A percentile compares a stretch with the other conserved stretches of the same genome.
These are phyloP conservation scores for Ophiostoma fasciatum DNA, from an alignment of 2,329 filamentous ascomycete species.

Conservation along the genomic window DNA sequence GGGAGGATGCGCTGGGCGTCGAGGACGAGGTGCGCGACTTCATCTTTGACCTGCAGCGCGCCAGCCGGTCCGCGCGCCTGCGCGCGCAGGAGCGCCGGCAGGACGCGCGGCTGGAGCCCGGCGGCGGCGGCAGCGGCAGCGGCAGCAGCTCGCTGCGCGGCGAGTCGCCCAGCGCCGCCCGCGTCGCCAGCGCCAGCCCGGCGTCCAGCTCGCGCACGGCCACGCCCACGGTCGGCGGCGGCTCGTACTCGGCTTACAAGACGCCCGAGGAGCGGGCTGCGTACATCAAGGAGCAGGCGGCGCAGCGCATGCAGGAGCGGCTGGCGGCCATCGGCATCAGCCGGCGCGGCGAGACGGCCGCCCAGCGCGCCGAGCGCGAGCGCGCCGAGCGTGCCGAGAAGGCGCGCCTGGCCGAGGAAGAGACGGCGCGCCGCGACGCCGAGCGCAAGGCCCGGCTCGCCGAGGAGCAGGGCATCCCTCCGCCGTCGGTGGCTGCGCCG, in stretches of 20 bases:
- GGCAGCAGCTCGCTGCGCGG: background rate
- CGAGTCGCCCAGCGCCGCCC: constrained; percentile 18
- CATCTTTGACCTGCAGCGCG: constrained; percentile 88
- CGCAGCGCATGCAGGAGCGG: constrained; percentile 91
- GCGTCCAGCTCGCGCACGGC: constrained; percentile 25
- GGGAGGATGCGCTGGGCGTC: constrained; percentile 91
- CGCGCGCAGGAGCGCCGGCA: constrained; percentile 41
- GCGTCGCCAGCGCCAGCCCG: constrained; percentile 6
- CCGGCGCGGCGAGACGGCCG: constrained; percentile 66
- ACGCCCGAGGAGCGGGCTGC: constrained; percentile 88
- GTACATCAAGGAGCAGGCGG: constrained; percentile 93
- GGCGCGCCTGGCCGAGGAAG: constrained; percentile 78
- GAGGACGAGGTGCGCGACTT: constrained; percentile 96
- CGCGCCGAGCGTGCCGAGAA: constrained; percentile 76
- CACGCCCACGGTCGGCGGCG: constrained; percentile 36
- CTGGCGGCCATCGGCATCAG: constrained; percentile 88
- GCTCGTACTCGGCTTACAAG: constrained; percentile 69
- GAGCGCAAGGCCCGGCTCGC: constrained; percentile 73
- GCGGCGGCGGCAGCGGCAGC: background rate
- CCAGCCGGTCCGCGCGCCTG: constrained; percentile 61
- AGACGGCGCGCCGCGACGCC: constrained; percentile 76
- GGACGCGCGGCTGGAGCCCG: constrained; percentile 20
- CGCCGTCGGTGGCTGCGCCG: constrained; percentile 41
- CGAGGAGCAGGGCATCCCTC: constrained; percentile 55
- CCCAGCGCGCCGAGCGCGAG: constrained; percentile 80